Evolutionary conservation across 495 filamentous ascomycete species (phyloP).

Genomic region (Parathielavia hyrcaniae): DNA sequence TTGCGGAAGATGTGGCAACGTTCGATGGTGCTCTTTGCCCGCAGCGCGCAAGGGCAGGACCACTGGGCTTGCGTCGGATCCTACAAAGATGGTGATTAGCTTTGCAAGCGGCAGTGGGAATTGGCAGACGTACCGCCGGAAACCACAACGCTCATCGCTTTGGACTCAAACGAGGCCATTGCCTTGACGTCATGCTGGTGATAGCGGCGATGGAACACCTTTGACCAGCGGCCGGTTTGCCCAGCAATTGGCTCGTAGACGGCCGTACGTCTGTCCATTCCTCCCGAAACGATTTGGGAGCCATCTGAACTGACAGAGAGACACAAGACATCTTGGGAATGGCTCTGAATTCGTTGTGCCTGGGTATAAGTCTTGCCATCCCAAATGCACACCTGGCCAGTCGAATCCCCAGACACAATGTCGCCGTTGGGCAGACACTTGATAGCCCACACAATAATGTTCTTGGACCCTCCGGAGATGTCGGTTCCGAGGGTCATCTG

Average conservation of each 20-base stretch:
- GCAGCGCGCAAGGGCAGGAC: conserved; percentile 74
- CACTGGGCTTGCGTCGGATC: conserved; percentile 76
- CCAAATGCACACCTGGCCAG: conserved; percentile 87
- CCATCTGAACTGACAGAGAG: conserved; percentile 75
- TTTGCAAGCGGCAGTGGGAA: background rate
- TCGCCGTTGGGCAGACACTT: conserved; percentile 80
- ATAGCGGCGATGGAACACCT: conserved; percentile 72
- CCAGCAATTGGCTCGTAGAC: conserved; percentile 63
- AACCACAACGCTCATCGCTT: conserved; percentile 74
- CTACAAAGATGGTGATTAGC: conserved; percentile 45
- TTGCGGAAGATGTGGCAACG: conserved; percentile 75
- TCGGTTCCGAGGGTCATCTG: conserved; percentile 82
- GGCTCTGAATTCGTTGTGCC: conserved; percentile 72
- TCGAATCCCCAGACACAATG: conserved; percentile 91
- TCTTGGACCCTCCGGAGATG: conserved; percentile 66
- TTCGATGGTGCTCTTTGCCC: conserved; percentile 71
- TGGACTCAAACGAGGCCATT: conserved; percentile 83
- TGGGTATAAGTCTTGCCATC: conserved; percentile 86
- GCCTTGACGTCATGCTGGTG: conserved; percentile 93
- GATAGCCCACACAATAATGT: conserved; percentile 86
- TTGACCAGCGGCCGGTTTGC: conserved; percentile 65
- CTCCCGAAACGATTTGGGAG: conserved; percentile 77
- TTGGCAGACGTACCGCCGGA: conserved; percentile 67
- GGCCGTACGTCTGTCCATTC: conserved; percentile 81
- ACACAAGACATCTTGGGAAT: conserved; percentile 85